Percentiles rank a stretch among this genome's conserved stretches.
phyloP scores from a whole-genome alignment of 202 grass and related monocot species.

The Schoenoplectus triqueter region DNA sequence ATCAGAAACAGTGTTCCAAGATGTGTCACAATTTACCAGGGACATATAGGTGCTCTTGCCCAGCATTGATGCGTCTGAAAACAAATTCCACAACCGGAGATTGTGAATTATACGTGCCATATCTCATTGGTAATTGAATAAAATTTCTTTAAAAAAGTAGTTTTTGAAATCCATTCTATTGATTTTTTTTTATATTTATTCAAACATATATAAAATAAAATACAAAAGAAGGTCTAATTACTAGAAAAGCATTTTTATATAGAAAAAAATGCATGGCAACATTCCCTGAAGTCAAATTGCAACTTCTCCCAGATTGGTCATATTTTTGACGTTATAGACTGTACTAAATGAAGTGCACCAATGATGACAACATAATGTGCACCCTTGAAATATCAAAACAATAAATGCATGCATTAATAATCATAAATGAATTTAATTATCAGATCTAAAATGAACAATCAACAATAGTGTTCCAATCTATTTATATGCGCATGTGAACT shows the following conservation, averaged over 20 bases:
- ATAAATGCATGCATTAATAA: too few relatives aligned
- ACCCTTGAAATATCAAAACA: neutral
- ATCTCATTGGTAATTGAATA: neutral
- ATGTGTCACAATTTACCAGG: neutral
- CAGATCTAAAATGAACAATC: neutral
- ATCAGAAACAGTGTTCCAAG: neutral
- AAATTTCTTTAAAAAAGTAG: neutral
- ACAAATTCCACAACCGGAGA: neutral
- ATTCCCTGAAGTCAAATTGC: neutral
- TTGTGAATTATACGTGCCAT: neutral
- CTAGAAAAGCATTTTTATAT: neutral
- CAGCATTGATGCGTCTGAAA: neutral
- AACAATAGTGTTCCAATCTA: neutral
- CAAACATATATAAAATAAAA: neutral
- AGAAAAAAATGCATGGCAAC: neutral
- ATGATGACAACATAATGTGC: neutral
- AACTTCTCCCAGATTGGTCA: neutral
- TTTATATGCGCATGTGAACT: neutral
- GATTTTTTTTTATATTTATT: neutral
- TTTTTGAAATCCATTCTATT: neutral
- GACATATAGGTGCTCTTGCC: neutral
- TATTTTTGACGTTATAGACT: neutral
- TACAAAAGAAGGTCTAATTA: neutral
- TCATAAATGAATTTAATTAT: neutral
- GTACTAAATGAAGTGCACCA: neutral